phyloP scores from a whole-genome alignment of 257 asterid species.

The Solanum peruvianum region DNA sequence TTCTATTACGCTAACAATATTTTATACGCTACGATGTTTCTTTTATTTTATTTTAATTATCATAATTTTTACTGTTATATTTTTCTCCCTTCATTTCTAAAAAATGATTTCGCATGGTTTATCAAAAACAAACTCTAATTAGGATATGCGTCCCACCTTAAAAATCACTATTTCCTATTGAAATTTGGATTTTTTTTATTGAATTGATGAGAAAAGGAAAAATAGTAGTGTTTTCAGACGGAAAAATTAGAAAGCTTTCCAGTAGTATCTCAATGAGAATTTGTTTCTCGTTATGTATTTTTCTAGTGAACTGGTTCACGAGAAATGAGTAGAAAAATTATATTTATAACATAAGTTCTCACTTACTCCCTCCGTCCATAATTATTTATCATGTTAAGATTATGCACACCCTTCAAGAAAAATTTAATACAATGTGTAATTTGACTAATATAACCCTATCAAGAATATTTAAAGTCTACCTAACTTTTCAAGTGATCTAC shows the following conservation, averaged over 20 bases:
- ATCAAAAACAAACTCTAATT: neutral
- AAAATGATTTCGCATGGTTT: fast-evolving
- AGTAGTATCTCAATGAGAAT: neutral
- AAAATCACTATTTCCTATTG: neutral
- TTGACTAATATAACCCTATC: too few species aligned
- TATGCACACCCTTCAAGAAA: too few species aligned
- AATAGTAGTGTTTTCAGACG: too few species aligned
- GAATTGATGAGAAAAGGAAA: neutral
- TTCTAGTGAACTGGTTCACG: neutral
- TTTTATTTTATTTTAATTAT: neutral
- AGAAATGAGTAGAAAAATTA: neutral
- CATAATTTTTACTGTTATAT: neutral
- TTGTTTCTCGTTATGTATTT: neutral
- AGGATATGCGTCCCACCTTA: neutral
- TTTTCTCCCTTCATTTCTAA: neutral
- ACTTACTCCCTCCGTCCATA: too few species aligned
- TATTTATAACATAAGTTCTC: too few species aligned
- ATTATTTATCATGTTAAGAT: too few species aligned
- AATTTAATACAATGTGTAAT: too few species aligned
- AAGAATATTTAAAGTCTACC: too few species aligned
- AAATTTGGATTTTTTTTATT: neutral
- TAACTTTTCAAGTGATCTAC: too few species aligned
- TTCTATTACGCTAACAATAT: neutral
- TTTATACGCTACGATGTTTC: neutral
- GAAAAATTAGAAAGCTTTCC: too few species aligned